Base-by-base conservation (phyloP, 2,329 filamentous ascomycete species). In the Aspergillus sergii region DNA sequence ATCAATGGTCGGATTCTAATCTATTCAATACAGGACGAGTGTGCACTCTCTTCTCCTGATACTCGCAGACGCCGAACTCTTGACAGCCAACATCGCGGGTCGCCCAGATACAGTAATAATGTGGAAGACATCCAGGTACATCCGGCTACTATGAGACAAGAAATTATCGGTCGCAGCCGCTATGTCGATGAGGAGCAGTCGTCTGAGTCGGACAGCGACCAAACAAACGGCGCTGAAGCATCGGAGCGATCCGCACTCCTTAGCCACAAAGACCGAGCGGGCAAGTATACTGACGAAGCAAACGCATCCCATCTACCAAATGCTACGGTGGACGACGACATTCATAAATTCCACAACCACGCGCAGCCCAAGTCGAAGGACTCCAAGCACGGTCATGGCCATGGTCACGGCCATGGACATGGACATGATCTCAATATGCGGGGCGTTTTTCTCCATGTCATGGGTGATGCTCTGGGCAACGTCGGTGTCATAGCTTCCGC, bases 71-170 rank as follows among this genome's bases (percentile, higher is more conserved):
- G 71, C 60, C 72, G 70, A 51, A 65, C 62, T 34, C 45, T 68
- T 16, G 73, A 73, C 34, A 65, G 66, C 34, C 71, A 68, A 60
- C 66, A 62, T 41, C 74, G 74, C 53, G 69, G 68, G 58, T 69
- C 72, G 7, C 74, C 77, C 36, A 72, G 75, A 26, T 77, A 75
- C 61, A 80, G 77, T 64, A 85, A 81, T 80, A 93, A 79, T 39
- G 86, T 93, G 60, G 90, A 89, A 30, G 85, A 88, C 59, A 86
- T 96, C 69, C 92, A 90, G 75, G 91, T 96, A 58, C 91, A 97
- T 75, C 95, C 95, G 3, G 91, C 93, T 28, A 94, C 90, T 66
- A 93, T 98, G 82, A 86, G 95, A 68, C 91, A 96, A 76, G 93
- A 94, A 61, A 97, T 99, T 70, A 96, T 98, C 68, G 89, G 89